Percentiles rank a stretch among this genome's conserved stretches.
Conservation (phyloP, 1,284 basidiomycete species). For the Tilletia walkeri region DNA sequence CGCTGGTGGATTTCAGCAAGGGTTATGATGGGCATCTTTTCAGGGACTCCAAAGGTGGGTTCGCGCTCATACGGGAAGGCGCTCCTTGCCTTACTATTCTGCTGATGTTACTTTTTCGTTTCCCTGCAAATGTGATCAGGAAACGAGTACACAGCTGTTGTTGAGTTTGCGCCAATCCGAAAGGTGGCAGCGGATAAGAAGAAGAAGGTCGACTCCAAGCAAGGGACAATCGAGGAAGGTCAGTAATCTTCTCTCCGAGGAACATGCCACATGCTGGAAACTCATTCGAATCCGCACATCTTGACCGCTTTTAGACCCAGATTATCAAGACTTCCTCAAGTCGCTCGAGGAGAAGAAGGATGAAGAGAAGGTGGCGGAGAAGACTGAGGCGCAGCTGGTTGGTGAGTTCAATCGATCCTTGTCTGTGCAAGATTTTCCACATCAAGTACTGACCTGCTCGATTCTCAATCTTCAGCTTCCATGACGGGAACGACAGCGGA, state of each 20-base stretch:
- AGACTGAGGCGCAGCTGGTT: conserved; percentile 39
- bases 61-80: background rate
- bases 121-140: conserved; percentile 58
- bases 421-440: no score
- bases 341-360: conserved; percentile 28
- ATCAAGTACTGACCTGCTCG: background rate
- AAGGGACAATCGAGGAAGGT: conserved; percentile 77
- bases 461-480: background rate
- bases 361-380: conserved; percentile 23
- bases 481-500: conserved; percentile 17
- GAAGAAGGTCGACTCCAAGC: conserved; percentile 69
- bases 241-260: background rate
- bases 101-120: conserved; percentile 6
- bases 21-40: conserved; percentile 91
- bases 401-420: background rate
- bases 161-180: conserved; percentile 91
- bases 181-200: conserved; percentile 71
- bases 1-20: conserved; percentile 72
- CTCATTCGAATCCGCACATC: background rate
- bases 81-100: background rate
- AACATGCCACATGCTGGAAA: background rate
- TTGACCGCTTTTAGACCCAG: conserved; percentile 3
- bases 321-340: conserved; percentile 28
- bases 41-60: conserved; percentile 80
- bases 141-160: conserved; percentile 78